Base-by-base conservation (phyloP, 805 yeast genomes). In the Cyberlindnera americana region DNA sequence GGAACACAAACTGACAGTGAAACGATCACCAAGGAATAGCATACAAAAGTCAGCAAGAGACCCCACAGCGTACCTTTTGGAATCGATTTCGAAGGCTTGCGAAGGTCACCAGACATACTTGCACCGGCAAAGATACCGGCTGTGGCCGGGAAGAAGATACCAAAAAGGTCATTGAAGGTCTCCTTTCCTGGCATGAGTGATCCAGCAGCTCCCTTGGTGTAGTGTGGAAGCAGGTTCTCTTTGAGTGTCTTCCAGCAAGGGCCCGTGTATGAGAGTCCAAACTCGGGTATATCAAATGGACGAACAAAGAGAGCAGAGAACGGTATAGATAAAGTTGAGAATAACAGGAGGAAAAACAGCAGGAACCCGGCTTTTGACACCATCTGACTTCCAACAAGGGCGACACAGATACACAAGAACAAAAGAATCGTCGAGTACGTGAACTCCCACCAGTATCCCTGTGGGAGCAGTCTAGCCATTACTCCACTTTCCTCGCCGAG, bases 91-190 rank as follows among this genome's bases (percentile, higher is more conserved):
- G 96, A 87, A 0, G 99, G 99, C 40, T 75, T 79, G 40, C 75
- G 67, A 47, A 93, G 70, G 52, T 89, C 96, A 15, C 99, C 98
- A 29, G 96, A 88, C 99, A 93, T 93, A 18, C 95, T 85, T 2
- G 99, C 97, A 14, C 99, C 99, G 3, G 99, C 98, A 61, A 93
- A 83, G 19, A 93, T 90, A 42, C 99, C 99, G 6, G 98, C 96
- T 0, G 99, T 91, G 1, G 99, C 96, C 10, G 99, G 97, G 67
- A 93, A 93, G 59, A 93, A 88, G 32, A 93, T 86, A 3, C 98
- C 98, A 73, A 93, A 93, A 48, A 95, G 64, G 57, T 85, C 83
- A 39, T 81, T 77, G 56, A 91, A 88, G 1, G 81, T 87, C 59
- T 91, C 98, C 13, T 72, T 77, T 0, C 65, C 64, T 8, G 60